Conservation (phyloP, 805 yeast species). For the Candida quercuum region DNA sequence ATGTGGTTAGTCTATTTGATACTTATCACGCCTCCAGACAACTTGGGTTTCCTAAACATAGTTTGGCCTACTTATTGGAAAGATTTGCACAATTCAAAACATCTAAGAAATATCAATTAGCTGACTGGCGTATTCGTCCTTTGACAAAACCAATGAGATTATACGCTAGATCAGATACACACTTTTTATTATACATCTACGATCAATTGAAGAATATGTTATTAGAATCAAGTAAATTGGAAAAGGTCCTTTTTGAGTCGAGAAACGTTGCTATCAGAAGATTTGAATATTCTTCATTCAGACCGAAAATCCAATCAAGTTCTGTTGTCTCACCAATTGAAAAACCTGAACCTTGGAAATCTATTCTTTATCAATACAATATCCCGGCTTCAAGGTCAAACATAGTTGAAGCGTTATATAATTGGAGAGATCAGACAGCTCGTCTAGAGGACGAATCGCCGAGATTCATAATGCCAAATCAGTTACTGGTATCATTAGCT, state of each 20-base stretch:
- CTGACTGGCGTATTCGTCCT: conserved; percentile 96
- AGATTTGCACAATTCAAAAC: conserved; percentile 78
- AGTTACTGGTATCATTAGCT: conserved; percentile 58
- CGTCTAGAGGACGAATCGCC: conserved; percentile 78
- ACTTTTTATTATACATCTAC: conserved; percentile 76
- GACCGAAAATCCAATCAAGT: conserved; percentile 30
- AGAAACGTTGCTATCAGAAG: conserved; percentile 74
- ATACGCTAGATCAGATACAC: conserved; percentile 95
- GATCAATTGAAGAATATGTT: conserved; percentile 66
- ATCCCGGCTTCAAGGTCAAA: conserved; percentile 49
- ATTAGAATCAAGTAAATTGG: conserved; percentile 43
- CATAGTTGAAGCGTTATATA: conserved; percentile 54
- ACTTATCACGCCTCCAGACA: conserved; percentile 85
- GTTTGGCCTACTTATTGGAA: conserved; percentile 81
- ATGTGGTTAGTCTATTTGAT: conserved; percentile 85
- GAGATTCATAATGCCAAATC: conserved; percentile 80
- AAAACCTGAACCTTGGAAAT: conserved; percentile 61
- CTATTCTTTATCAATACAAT: conserved; percentile 58
- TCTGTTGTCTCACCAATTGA: conserved; percentile 46
- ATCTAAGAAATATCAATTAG: conserved; percentile 89
- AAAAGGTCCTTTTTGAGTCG: conserved; percentile 67
- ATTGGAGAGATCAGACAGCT: conserved; percentile 83
- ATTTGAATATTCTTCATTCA: conserved; percentile 73
- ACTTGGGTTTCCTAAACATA: conserved; percentile 74
- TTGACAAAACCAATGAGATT: conserved; percentile 66